Conservation (phyloP, 108 stramenopile species). For the Fistulifera solaris region DNA sequence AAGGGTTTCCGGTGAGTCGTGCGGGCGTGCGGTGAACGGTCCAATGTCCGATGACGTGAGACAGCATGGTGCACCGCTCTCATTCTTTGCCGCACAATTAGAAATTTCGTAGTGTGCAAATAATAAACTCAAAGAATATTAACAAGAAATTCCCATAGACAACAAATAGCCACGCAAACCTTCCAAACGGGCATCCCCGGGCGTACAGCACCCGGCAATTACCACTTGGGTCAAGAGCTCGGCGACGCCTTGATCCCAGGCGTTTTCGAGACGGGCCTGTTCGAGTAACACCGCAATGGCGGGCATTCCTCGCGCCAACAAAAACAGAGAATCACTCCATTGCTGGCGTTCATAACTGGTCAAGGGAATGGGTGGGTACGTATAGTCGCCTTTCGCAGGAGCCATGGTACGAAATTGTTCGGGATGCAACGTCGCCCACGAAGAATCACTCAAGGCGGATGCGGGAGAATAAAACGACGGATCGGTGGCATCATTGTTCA, state of each 20-base stretch:
- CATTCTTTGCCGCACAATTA: too few species aligned
- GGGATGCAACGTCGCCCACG: slow-evolving; percentile 38
- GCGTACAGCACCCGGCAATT: slow-evolving; percentile 51
- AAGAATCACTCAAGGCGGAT: not conserved
- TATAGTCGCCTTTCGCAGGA: slow-evolving; percentile 14
- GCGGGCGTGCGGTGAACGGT: too few species aligned
- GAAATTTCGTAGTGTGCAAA: too few species aligned
- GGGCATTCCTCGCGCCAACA: slow-evolving; percentile 42
- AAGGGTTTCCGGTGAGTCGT: too few species aligned
- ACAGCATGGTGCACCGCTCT: too few species aligned
- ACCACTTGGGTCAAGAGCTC: slow-evolving; percentile 71
- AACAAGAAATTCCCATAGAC: slow-evolving; percentile 54
- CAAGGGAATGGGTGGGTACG: slow-evolving; percentile 58
- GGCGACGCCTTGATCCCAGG: slow-evolving; percentile 74
- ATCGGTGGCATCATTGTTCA: slow-evolving; percentile 62
- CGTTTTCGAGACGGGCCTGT: slow-evolving; percentile 47
- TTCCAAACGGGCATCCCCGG: slow-evolving; percentile 50
- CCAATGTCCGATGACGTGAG: too few species aligned
- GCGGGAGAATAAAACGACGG: too few species aligned
- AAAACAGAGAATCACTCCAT: slow-evolving; percentile 64
- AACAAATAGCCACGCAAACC: slow-evolving; percentile 59
- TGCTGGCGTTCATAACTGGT: slow-evolving; percentile 63
- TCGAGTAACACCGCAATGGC: slow-evolving; percentile 35
- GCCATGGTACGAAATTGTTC: slow-evolving; percentile 66
- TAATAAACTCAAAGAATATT: not conserved